phyloP scores from a whole-genome alignment of 768 basidiomycete genomes.

The Suillus lakei region DNA sequence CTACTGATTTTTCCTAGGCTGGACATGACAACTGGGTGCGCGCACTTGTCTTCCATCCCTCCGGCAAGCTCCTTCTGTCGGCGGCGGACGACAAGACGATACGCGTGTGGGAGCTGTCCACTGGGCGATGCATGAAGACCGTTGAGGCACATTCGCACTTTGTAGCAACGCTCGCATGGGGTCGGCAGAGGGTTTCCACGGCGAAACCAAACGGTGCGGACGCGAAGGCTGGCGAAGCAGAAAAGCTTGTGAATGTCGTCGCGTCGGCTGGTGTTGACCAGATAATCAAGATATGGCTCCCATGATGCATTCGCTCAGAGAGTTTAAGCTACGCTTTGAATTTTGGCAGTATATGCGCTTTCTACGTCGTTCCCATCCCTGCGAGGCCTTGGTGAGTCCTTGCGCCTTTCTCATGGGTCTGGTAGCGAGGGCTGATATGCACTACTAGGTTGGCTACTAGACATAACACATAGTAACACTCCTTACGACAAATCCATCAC shows the following conservation, averaged over 20 bases:
- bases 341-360: constrained; percentile 17
- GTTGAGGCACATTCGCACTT: constrained; percentile 89
- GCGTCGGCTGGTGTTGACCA: constrained; percentile 74
- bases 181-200: constrained; percentile 53
- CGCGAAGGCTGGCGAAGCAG: constrained; percentile 39
- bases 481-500: constrained; percentile 35
- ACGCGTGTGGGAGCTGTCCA: constrained; percentile 86
- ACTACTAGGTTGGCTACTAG: constrained; percentile 2
- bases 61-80: constrained; percentile 88
- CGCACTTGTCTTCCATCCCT: constrained; percentile 87
- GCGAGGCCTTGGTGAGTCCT: constrained; percentile 22
- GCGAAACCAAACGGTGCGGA: constrained; percentile 44
- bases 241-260: constrained; percentile 71
- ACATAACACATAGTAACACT: constrained; percentile 14
- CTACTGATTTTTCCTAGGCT: constrained; percentile 43
- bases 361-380: constrained; percentile 13
- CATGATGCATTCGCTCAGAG: constrained; percentile 38
- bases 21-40: constrained; percentile 94
- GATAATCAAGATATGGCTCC: constrained; percentile 67
- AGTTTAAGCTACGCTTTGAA: constrained; percentile 10
- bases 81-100: constrained; percentile 93
- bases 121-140: constrained; percentile 84
- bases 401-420: constrained; percentile 6
- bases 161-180: constrained; percentile 84
- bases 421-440: constrained; percentile 13